A percentile compares a stretch with the other conserved stretches of the same genome.
phyloP scores from a whole-genome alignment of 768 basidiomycete genomes.

The Leccinum incarnatum region DNA sequence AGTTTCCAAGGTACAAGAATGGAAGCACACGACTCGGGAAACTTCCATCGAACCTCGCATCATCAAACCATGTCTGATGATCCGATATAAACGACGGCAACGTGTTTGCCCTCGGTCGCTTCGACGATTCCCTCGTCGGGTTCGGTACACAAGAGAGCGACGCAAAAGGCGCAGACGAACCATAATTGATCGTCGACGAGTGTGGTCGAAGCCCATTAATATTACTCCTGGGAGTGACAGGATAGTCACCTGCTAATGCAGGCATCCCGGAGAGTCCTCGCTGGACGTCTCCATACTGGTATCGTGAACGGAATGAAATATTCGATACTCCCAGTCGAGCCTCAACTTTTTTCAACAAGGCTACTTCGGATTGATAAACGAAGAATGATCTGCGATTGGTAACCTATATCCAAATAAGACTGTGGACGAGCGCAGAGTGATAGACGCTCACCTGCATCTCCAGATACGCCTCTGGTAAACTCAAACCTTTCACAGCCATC shows the following conservation, averaged over 20 bases:
- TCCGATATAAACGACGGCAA: constrained; percentile 63
- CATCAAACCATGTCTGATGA: constrained; percentile 94
- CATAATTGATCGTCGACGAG: constrained; percentile 19
- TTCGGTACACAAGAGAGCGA: constrained; percentile 4
- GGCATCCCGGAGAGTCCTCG: constrained; percentile 13
- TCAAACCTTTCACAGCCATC: constrained; percentile 68
- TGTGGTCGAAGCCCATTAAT: constrained; percentile 23
- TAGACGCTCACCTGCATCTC: constrained; percentile 61
- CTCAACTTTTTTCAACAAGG: constrained; percentile 71
- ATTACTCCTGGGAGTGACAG: constrained; percentile 7
- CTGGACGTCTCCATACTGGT: constrained; percentile 22
- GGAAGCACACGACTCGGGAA: constrained; percentile 93
- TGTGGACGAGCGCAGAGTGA: neutral
- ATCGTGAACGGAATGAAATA: constrained; percentile 23
- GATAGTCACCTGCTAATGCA: constrained; percentile 7
- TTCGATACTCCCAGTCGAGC: constrained; percentile 35
- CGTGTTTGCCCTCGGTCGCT: constrained; percentile 69
- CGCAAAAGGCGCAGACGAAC: constrained; percentile 12
- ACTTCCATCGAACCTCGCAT: constrained; percentile 89
- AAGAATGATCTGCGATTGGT: constrained; percentile 82
- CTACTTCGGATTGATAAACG: constrained; percentile 76
- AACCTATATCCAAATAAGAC: constrained; percentile 33
- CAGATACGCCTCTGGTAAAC: constrained; percentile 87
- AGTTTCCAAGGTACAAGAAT: constrained; percentile 90
- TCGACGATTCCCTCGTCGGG: constrained; percentile 22